A percentile compares a stretch with the other conserved stretches of the same genome.
Conservation (phyloP, 2,329 filamentous ascomycete genomes). For the Aspergillus sp. region DNA sequence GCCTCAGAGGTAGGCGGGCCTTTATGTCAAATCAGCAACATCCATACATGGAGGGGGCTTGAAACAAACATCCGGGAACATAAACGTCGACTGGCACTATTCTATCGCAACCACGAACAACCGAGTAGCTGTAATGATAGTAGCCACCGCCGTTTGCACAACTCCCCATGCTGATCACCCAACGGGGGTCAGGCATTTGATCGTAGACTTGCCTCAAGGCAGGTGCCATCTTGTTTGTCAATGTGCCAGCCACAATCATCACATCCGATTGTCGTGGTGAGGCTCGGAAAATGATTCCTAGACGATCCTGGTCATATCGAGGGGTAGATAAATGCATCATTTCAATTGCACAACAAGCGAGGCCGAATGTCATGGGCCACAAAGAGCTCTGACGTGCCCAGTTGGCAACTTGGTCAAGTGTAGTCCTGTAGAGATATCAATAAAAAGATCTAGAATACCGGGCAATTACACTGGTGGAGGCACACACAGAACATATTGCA, state of each 20-base stretch:
- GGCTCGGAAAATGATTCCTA: slow-evolving; percentile 86
- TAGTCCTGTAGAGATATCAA: slow-evolving; percentile 27
- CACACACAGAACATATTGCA: slow-evolving; percentile 49
- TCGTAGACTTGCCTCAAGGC: slow-evolving; percentile 88
- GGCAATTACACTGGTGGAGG: not conserved
- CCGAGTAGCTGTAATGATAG: slow-evolving; percentile 82
- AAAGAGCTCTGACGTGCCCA: slow-evolving; percentile 84
- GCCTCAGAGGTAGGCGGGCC: slow-evolving; percentile 52
- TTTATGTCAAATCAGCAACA: slow-evolving; percentile 16
- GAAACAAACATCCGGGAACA: slow-evolving; percentile 70
- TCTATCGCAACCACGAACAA: slow-evolving; percentile 71
- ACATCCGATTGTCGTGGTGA: slow-evolving; percentile 84
- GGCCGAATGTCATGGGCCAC: slow-evolving; percentile 89
- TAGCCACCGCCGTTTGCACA: slow-evolving; percentile 84
- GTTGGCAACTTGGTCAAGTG: slow-evolving; percentile 70
- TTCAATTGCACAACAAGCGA: slow-evolving; percentile 85
- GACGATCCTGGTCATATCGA: slow-evolving; percentile 82
- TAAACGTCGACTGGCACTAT: slow-evolving; percentile 83
- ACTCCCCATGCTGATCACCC: slow-evolving; percentile 82
- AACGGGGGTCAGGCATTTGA: slow-evolving; percentile 90
- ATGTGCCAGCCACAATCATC: slow-evolving; percentile 88
- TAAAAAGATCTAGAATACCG: not conserved
- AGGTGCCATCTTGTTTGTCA: slow-evolving; percentile 95
- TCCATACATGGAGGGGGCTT: not conserved
- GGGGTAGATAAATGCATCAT: slow-evolving; percentile 94